Evolutionary conservation across 176 grass and related monocot species (phyloP).

Genomic region (Oryza longistaminata): DNA sequence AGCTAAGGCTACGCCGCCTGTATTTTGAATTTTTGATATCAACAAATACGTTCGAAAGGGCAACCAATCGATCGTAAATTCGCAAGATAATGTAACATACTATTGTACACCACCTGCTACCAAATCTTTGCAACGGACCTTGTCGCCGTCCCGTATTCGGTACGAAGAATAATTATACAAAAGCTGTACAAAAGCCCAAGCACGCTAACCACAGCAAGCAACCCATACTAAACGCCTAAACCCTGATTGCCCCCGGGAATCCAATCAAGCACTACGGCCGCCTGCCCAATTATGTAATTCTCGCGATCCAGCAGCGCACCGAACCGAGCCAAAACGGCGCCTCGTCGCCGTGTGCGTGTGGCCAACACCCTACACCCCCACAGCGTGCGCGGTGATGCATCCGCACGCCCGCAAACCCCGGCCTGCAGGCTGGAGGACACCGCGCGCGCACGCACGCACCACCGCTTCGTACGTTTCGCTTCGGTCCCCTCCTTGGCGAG

Average conservation of each 20-base stretch:
- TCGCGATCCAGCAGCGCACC: neutral
- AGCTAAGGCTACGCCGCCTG: neutral
- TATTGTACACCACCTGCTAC: neutral
- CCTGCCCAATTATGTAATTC: neutral
- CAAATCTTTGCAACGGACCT: neutral
- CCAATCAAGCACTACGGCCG: neutral
- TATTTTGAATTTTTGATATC: neutral
- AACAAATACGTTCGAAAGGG: neutral
- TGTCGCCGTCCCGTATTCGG: neutral
- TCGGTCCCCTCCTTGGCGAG: neutral
- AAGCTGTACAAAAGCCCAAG: conserved; percentile 7
- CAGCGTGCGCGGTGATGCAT: neutral
- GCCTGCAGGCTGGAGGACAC: neutral
- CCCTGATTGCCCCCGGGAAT: neutral
- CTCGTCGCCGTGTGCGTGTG: neutral
- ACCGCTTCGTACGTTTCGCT: neutral
- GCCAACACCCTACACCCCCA: neutral
- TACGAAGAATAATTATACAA: neutral
- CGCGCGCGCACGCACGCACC: neutral
- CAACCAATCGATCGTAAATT: neutral
- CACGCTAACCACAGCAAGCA: conserved; percentile 6
- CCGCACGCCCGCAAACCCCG: neutral
- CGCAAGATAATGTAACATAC: neutral
- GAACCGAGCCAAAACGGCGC: neutral
- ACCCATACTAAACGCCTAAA: neutral